Percentiles rank a stretch among this genome's conserved stretches.
Conservation (phyloP, 306 rosid species). For the Acacia crassicarpa region DNA sequence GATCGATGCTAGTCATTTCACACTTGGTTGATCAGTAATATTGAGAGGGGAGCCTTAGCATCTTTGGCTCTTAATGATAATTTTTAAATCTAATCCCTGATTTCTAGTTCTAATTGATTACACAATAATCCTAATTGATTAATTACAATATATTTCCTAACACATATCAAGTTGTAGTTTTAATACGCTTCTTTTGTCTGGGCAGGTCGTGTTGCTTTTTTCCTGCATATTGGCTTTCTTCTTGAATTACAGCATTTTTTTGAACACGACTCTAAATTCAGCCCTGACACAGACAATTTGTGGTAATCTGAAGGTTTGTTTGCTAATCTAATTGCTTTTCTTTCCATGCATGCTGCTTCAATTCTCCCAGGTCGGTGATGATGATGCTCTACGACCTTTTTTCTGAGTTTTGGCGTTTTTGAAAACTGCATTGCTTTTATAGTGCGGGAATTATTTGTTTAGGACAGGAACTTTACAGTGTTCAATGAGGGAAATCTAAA, state of each 20-base stretch:
- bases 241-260: slow-evolving; percentile 87
- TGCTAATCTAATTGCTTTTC: neutral
- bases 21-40: slow-evolving; percentile 6
- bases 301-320: slow-evolving; percentile 89
- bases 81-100: too few species aligned
- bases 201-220: slow-evolving; percentile 76
- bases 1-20: neutral
- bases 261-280: slow-evolving; percentile 92
- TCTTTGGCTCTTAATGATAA: too few species aligned
- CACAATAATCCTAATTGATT: too few species aligned
- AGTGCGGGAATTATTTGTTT: neutral
- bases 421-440: neutral
- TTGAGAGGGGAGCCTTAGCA: neutral
- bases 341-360: slow-evolving; percentile 8
- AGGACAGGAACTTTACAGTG: neutral
- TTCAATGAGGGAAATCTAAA: neutral
- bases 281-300: slow-evolving; percentile 93
- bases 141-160: too few species aligned
- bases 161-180: neutral
- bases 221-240: slow-evolving; percentile 91
- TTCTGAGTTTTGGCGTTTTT: neutral
- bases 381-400: neutral
- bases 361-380: slow-evolving; percentile 14
- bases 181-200: neutral
- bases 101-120: too few species aligned